Evolutionary conservation across 345 rosid species (phyloP).

Genomic region (Eucalyptus shirleyi): DNA sequence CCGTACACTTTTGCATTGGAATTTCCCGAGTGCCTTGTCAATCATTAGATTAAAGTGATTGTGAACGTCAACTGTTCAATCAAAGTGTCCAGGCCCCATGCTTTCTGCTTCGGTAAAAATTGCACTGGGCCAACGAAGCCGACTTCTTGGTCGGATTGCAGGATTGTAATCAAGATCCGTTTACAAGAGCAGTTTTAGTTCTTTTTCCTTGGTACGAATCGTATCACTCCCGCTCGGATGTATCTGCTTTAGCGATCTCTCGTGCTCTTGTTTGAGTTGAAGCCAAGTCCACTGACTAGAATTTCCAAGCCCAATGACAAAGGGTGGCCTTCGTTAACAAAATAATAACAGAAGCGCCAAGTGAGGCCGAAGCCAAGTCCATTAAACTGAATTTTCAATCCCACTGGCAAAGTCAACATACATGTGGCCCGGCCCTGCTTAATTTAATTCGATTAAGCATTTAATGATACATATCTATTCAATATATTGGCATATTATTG

Average conservation of each 20-base stretch:
- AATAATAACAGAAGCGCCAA: background rate
- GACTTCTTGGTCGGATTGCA: rapidly evolving
- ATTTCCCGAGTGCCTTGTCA: too few relatives aligned
- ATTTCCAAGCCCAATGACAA: background rate
- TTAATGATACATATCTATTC: background rate
- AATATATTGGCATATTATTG: background rate
- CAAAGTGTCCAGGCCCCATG: rapidly evolving
- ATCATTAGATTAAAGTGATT: too few relatives aligned
- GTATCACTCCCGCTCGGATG: background rate
- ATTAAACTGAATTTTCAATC: background rate
- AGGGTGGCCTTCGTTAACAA: background rate
- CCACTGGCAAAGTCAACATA: background rate
- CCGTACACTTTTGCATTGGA: too few relatives aligned
- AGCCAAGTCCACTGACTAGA: background rate
- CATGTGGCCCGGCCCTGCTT: background rate
- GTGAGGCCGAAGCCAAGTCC: rapidly evolving
- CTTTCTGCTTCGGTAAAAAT: background rate
- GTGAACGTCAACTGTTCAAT: background rate
- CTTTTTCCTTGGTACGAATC: background rate
- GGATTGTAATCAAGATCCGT: background rate
- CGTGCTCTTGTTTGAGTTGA: background rate
- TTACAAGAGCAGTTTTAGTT: background rate
- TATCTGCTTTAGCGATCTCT: too few relatives aligned
- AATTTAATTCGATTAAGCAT: background rate
- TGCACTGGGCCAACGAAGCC: background rate